phyloP scores from a whole-genome alignment of 2,329 filamentous ascomycete species.

The Epichloe amarillans region DNA sequence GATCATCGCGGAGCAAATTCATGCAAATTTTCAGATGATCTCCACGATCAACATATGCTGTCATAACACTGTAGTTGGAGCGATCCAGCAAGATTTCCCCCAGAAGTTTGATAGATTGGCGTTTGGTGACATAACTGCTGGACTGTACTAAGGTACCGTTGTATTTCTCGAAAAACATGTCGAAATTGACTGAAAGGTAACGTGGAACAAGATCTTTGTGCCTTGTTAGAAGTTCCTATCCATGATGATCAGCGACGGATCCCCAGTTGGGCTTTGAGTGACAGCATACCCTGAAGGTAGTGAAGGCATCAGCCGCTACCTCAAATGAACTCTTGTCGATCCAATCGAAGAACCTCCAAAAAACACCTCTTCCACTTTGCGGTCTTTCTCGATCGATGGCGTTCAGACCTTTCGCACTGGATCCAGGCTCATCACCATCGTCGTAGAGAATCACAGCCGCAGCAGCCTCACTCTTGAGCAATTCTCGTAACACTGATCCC shows the following conservation, averaged over 20 bases:
- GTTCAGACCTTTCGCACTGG: constrained; percentile 60
- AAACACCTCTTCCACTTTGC: constrained; percentile 65
- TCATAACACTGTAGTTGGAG: constrained; percentile 97
- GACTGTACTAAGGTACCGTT: constrained; percentile 80
- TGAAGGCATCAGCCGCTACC: constrained; percentile 93
- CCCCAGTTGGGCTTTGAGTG: not conserved
- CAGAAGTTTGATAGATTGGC: constrained; percentile 93
- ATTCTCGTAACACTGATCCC: constrained; percentile 77
- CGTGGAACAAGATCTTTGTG: constrained; percentile 85
- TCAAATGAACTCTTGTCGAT: constrained; percentile 95
- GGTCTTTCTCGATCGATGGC: constrained; percentile 64
- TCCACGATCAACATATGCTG: constrained; percentile 83
- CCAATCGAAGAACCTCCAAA: constrained; percentile 98
- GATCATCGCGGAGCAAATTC: constrained; percentile 88
- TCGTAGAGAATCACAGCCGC: constrained; percentile 89
- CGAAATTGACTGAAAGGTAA: constrained; percentile 82
- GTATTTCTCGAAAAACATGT: constrained; percentile 83
- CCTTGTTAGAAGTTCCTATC: constrained; percentile 78
- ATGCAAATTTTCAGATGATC: constrained; percentile 97
- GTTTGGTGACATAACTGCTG: constrained; percentile 92
- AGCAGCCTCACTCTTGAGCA: constrained; percentile 78
- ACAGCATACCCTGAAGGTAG: constrained; percentile 70
- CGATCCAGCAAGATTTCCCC: constrained; percentile 90
- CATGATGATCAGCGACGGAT: not conserved
- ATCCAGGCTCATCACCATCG: constrained; percentile 59